phyloP scores from a whole-genome alignment of 306 rosid genomes.

The Acacia acuminata region DNA sequence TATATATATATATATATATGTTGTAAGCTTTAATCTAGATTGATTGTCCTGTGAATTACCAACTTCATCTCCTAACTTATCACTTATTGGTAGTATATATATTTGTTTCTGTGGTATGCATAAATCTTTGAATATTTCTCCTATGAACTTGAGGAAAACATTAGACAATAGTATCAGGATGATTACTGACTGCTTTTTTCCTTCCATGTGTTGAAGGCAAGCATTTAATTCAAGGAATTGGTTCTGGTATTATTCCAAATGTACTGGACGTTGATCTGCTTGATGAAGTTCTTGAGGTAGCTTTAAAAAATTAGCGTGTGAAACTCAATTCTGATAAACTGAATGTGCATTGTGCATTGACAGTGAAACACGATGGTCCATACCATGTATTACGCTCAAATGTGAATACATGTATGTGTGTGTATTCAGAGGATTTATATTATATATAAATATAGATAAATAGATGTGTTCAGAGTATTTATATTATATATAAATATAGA shows the following conservation, averaged over 20 bases:
- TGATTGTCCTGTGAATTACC: neutral
- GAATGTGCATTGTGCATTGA: neutral
- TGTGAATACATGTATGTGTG: neutral
- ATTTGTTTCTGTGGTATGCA: neutral
- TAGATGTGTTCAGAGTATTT: too few species aligned
- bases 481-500: too few species aligned
- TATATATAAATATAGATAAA: too few species aligned
- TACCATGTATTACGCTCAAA: neutral
- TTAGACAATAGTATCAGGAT: neutral
- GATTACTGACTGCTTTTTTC: conserved; percentile 12
- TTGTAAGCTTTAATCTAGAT: neutral
- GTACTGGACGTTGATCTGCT: conserved; percentile 59
- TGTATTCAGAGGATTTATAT: neutral
- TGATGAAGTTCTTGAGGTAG: conserved; percentile 73
- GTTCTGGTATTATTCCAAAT: conserved; percentile 59
- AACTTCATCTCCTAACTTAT: neutral
- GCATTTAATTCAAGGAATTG: conserved; percentile 82
- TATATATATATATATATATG: too few species aligned
- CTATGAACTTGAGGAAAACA: conserved; percentile 5
- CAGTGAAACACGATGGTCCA: neutral
- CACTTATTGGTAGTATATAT: neutral
- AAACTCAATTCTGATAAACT: conserved; percentile 13
- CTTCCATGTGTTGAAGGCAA: conserved; percentile 45
- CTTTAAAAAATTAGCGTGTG: conserved; percentile 9
- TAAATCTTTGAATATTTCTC: neutral